Percentiles rank a stretch among this genome's conserved stretches.
These are phyloP conservation scores for Ogataea allantospora DNA, from an alignment of 805 yeast species.

Conservation along the genomic window DNA sequence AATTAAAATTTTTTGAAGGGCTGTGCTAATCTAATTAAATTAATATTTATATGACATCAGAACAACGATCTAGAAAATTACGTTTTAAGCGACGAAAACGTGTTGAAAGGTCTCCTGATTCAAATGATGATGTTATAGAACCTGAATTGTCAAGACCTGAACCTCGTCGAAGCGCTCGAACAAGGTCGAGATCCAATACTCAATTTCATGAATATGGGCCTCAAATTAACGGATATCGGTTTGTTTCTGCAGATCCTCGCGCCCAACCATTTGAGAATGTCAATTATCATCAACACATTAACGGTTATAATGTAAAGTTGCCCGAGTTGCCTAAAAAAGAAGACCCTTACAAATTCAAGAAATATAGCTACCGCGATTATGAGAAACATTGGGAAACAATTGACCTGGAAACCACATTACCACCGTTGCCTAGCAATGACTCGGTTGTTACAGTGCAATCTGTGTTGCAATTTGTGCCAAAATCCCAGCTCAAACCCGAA, in stretches of 20 bases:
- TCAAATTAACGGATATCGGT: conserved; percentile 41
- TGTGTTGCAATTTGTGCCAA: conserved; percentile 19
- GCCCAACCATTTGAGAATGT: conserved; percentile 10
- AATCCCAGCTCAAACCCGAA: conserved; percentile 41
- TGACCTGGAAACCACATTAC: conserved; percentile 20
- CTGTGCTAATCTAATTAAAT: conserved; percentile 5
- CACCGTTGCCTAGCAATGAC: conserved; percentile 15
- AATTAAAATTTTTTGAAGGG: conserved; percentile 8
- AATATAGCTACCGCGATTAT: conserved; percentile 27
- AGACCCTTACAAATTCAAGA: conserved; percentile 21
- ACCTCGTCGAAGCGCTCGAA: not conserved
- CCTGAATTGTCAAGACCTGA: not conserved
- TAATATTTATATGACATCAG: not conserved
- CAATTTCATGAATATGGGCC: conserved; percentile 35
- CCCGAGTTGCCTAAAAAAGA: conserved; percentile 3
- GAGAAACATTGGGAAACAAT: conserved; percentile 8
- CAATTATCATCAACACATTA: conserved; percentile 16
- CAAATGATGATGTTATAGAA: not conserved
- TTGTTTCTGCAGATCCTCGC: conserved; percentile 34
- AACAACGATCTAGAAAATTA: not conserved
- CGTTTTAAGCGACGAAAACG: conserved; percentile 2
- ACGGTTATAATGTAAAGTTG: conserved; percentile 11
- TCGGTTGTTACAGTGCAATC: conserved; percentile 15
- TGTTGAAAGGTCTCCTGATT: too few relatives aligned
- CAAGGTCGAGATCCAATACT: not conserved